phyloP scores from a whole-genome alignment of 2,329 filamentous ascomycete genomes.

The Allantophomopsis cytisporea region DNA sequence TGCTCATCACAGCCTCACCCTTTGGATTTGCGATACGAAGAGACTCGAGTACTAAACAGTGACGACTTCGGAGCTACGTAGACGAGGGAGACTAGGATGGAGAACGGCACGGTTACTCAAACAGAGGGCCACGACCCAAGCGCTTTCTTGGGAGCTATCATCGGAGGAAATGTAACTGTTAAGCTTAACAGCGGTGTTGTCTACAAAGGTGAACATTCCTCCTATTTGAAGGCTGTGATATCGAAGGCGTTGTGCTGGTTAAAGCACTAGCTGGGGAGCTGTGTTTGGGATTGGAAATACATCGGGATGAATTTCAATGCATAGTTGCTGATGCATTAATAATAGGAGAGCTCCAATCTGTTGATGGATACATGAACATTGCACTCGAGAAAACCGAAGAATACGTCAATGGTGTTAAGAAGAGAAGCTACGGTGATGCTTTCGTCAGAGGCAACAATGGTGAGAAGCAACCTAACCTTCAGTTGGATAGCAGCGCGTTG shows the following conservation, averaged over 20 bases:
- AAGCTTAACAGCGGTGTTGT: constrained; percentile 98
- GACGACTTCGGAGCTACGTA: no score
- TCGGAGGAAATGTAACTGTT: constrained; percentile 85
- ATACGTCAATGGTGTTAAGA: constrained; percentile 72
- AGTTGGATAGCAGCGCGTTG: no score
- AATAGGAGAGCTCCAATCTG: constrained; percentile 82
- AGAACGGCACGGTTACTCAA: constrained; percentile 49
- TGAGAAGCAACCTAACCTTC: constrained; percentile 22
- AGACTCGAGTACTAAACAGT: no score
- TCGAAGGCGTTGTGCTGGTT: no score
- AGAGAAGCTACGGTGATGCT: constrained; percentile 80
- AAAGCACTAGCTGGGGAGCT: not conserved
- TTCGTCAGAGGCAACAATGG: constrained; percentile 96
- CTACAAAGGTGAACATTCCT: constrained; percentile 61
- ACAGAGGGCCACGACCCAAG: constrained; percentile 82
- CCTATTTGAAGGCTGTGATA: not conserved
- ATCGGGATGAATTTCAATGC: not conserved
- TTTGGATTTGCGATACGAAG: no score
- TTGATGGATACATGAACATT: constrained; percentile 99
- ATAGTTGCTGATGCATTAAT: constrained; percentile 4
- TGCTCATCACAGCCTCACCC: no score
- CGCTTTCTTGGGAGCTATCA: constrained; percentile 86
- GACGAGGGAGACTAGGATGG: constrained; percentile 38
- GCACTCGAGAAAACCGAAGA: constrained; percentile 92
- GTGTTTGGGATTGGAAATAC: not conserved